phyloP scores from a whole-genome alignment of 176 grass and related monocot genomes.

The Rhynchospora tenuis region DNA sequence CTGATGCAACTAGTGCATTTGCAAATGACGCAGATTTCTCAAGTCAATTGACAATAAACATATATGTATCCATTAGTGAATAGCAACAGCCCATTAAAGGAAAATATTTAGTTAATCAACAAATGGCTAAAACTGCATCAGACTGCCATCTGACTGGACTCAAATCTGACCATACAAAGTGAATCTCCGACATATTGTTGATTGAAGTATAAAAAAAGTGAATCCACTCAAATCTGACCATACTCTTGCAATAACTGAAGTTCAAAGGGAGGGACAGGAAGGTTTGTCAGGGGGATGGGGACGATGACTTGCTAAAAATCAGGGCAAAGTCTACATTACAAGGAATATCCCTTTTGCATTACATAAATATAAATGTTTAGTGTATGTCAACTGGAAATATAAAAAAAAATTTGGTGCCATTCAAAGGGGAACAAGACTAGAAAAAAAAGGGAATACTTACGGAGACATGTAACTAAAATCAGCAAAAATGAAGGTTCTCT shows the following conservation, averaged over 20 bases:
- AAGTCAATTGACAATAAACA: neutral
- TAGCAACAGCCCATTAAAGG: neutral
- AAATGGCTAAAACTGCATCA: neutral
- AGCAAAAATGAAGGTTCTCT: conserved; percentile 84
- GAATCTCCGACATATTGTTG: no score
- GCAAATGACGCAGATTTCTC: neutral
- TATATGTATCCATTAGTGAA: no score
- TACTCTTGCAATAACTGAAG: no score
- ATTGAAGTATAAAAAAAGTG: no score
- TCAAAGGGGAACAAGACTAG: neutral
- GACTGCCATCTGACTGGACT: neutral
- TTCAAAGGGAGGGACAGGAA: no score
- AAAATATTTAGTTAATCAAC: neutral
- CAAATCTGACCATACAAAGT: no score
- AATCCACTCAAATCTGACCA: no score
- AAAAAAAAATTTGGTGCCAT: neutral
- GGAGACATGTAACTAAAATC: conserved; percentile 80
- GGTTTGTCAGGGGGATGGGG: no score
- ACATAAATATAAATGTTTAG: neutral
- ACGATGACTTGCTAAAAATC: neutral
- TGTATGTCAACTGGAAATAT: neutral
- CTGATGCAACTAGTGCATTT: neutral
- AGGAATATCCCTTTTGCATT: neutral
- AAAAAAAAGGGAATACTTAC: conserved; percentile 41
- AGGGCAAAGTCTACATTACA: neutral